Percentiles rank a stretch among this genome's conserved stretches.
Evolutionary conservation across 1,284 basidiomycete species (phyloP).

Genomic region (Ceratobasidium sp.): DNA sequence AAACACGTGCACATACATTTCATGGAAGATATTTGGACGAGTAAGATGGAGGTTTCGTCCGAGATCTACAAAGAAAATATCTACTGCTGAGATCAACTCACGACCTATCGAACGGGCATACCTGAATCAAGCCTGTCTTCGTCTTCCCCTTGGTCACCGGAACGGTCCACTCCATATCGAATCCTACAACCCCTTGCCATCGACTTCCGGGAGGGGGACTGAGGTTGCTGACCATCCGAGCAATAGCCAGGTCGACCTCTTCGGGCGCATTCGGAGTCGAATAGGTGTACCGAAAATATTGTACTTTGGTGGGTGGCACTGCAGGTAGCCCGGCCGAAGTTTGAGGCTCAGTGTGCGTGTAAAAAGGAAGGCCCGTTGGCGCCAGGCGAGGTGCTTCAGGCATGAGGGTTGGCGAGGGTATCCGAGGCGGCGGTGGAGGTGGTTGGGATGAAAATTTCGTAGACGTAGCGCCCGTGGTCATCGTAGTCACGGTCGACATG

Average conservation of each 20-base stretch:
- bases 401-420: neutral
- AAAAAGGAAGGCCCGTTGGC: conserved; percentile 18
- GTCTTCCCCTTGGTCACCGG: neutral
- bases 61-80: conserved; percentile 31
- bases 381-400: neutral
- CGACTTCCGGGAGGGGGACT: conserved; percentile 25
- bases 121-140: conserved; percentile 40
- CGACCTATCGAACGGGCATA: neutral
- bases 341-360: conserved; percentile 13
- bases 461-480: neutral
- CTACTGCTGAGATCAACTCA: no score
- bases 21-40: conserved; percentile 46
- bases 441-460: neutral
- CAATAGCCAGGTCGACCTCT: conserved; percentile 15
- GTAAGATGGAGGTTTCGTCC: conserved; percentile 41
- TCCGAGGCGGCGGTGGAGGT: neutral
- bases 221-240: conserved; percentile 26
- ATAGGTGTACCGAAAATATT: conserved; percentile 2
- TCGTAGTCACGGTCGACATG: conserved; percentile 23
- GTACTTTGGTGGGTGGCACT: neutral
- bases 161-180: conserved; percentile 48
- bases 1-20: conserved; percentile 20
- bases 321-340: conserved; percentile 8
- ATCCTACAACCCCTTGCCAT: conserved; percentile 44
- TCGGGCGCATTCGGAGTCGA: neutral